These are phyloP conservation scores for Cytidiella melzeri DNA, from an alignment of 768 basidiomycete species.

Conservation along the genomic window DNA sequence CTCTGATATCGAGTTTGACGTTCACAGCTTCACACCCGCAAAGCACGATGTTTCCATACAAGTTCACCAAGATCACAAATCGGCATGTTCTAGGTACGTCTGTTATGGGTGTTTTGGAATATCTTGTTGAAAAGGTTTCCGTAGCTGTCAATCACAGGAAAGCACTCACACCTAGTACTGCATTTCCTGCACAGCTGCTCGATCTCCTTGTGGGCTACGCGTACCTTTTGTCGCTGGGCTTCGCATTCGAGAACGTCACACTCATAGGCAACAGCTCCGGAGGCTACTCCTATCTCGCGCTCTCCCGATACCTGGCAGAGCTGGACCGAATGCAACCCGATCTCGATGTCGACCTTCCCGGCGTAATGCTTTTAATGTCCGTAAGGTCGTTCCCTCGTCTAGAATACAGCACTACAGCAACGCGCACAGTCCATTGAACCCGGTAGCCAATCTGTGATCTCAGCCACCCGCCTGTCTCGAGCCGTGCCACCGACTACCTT, in stretches of 20 bases:
- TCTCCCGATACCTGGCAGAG: constrained; percentile 31
- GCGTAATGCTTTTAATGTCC: constrained; percentile 7
- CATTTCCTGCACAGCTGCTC: constrained; percentile 48
- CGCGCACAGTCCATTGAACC: too few relatives aligned
- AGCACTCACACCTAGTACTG: constrained; percentile 24
- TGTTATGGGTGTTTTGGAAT: too few relatives aligned
- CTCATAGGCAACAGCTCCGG: constrained; percentile 52
- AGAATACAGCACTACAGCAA: too few relatives aligned
- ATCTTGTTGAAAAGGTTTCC: too few relatives aligned
- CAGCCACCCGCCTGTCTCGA: constrained; percentile 3
- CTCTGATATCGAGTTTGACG: too few relatives aligned
- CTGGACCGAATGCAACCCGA: background rate
- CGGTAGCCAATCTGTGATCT: constrained; percentile 13
- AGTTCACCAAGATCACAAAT: constrained; percentile 1
- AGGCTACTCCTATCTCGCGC: constrained; percentile 39
- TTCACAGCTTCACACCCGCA: constrained; percentile 11
- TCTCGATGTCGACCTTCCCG: constrained; percentile 8
- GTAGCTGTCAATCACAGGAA: constrained; percentile 11
- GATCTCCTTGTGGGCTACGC: constrained; percentile 46
- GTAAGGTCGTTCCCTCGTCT: constrained; percentile 3
- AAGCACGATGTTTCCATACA: constrained; percentile 12
- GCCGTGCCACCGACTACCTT: constrained; percentile 6
- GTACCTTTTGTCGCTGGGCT: constrained; percentile 40
- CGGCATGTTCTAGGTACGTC: constrained; percentile 8
- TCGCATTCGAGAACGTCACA: constrained; percentile 35